Evolutionary conservation across 345 rosid species (phyloP).

Genomic region (Populus pruinosa): DNA sequence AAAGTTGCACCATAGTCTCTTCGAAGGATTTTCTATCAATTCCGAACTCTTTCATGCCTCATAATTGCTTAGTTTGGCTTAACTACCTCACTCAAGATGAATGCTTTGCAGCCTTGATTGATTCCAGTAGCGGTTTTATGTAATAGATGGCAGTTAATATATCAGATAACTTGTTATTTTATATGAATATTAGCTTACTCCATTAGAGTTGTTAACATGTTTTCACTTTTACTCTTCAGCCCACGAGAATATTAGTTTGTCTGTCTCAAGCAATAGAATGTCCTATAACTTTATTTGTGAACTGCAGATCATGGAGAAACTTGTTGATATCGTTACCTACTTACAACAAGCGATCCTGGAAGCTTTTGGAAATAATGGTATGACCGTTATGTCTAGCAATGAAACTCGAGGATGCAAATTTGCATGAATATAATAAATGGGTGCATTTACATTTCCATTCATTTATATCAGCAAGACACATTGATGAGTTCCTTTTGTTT

Average conservation of each 20-base stretch:
- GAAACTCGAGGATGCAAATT: background rate
- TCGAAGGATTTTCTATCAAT: background rate
- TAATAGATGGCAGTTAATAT: background rate
- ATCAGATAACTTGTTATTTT: background rate
- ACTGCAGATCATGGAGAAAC: conserved; percentile 63
- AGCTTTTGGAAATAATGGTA: conserved; percentile 73
- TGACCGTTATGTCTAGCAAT: background rate
- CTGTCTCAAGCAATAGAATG: background rate
- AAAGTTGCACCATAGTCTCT: background rate
- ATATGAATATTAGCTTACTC: background rate
- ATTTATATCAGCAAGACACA: background rate
- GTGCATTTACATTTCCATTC: background rate
- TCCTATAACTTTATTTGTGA: conserved; percentile 2
- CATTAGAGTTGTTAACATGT: background rate
- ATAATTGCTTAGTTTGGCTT: background rate
- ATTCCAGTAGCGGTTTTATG: background rate
- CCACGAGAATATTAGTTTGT: background rate
- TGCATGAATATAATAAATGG: background rate
- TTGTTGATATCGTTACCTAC: conserved; percentile 61
- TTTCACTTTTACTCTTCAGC: background rate
- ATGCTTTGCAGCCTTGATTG: background rate
- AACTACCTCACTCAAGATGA: background rate
- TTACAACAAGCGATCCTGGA: conserved; percentile 60
- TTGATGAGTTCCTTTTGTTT: background rate
- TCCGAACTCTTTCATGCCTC: background rate